Base-by-base conservation (phyloP, 352 stramenopile species). In the Phytophthora hybrid region DNA sequence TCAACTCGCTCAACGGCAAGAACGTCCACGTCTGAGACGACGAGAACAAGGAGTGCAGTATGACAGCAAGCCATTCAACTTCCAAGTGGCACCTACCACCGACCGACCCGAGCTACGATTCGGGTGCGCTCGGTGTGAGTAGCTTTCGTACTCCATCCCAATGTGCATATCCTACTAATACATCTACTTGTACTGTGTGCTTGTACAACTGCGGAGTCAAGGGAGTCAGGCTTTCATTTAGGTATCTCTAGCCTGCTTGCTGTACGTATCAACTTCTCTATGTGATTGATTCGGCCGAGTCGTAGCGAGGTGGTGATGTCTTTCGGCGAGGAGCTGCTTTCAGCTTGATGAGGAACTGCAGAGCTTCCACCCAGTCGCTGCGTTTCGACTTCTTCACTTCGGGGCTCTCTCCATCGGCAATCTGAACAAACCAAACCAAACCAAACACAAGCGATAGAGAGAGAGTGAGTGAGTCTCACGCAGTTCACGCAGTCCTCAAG, bases 261-360 rank as follows among this genome's bases (percentile, higher is more conserved):
- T 31, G 4, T 26, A 46, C 13, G 41, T 49, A 9, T 49, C 41
- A 23, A 55, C 26, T 26, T 37, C n/a, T n/a, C 59, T 3, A 59
- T 3, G 39, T 34, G 6, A 49, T 39, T 31, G 59, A 74, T 53
- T 21, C 37, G 14, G 53, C 11, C 1, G 62, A 66, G n/a, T 75
- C 61, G 44, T 55, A 31, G 23, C 29, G 52, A 23, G 53, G 39
- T 54, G 34, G 46, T 34, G 64, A 59, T 16, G 41, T 65, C 18
- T 74, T 46, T 59, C 60, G 49, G 23, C 21, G 53, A 57, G 71
- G 56, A 11, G 51, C 32, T 41, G 37, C n/a, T 72, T 94, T 93
- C 26, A 91, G 74, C 52, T 90, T 91, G 46, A 92, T 74, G 7
- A 94, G 76, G 66, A 92, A 90, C 73, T 92, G 84, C 21, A 94